A percentile compares a stretch with the other conserved stretches of the same genome.
Conservation (phyloP, 176 grass and related monocot species). For the Alloteropsis semialata region DNA sequence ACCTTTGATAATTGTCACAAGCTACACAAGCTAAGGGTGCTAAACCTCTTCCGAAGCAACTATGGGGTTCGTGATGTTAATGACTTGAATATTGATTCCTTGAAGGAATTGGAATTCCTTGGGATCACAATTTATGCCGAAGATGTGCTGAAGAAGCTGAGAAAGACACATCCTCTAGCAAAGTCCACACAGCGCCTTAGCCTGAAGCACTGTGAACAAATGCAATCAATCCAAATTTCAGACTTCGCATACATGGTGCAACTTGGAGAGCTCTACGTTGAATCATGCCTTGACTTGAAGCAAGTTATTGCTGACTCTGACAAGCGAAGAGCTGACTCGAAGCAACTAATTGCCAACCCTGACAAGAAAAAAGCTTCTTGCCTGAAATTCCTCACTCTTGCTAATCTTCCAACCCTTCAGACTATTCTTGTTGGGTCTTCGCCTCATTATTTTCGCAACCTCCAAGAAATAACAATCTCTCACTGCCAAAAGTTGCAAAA, state of each 20-base stretch:
- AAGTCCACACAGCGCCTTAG: slow-evolving; percentile 51
- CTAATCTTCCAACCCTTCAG: slow-evolving; percentile 36
- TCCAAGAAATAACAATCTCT: slow-evolving; percentile 50
- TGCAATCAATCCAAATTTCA: slow-evolving; percentile 42
- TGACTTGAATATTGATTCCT: slow-evolving; percentile 47
- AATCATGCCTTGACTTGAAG: slow-evolving; percentile 46
- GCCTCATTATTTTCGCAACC: slow-evolving; percentile 43
- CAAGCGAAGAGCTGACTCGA: not conserved
- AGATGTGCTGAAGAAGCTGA: slow-evolving; percentile 53
- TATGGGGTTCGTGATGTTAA: slow-evolving; percentile 45
- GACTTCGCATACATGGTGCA: slow-evolving; percentile 46
- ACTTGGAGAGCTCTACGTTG: slow-evolving; percentile 55
- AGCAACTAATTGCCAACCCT: no score
- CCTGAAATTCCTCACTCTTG: slow-evolving; percentile 50
- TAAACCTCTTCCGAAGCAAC: slow-evolving; percentile 53
- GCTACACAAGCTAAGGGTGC: slow-evolving; percentile 47
- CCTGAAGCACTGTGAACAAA: slow-evolving; percentile 39
- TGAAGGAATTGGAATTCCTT: slow-evolving; percentile 35
- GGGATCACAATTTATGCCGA: slow-evolving; percentile 61
- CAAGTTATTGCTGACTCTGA: slow-evolving; percentile 36
- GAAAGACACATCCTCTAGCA: slow-evolving; percentile 47
- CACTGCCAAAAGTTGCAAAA: slow-evolving; percentile 45
- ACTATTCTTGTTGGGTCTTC: slow-evolving; percentile 27
- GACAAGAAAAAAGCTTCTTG: not conserved
- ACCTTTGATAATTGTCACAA: slow-evolving; percentile 52